A percentile compares a stretch with the other conserved stretches of the same genome.
These are phyloP conservation scores for Phytomonas sp. DNA, from an alignment of 208 protist genomes.

Conservation along the genomic window DNA sequence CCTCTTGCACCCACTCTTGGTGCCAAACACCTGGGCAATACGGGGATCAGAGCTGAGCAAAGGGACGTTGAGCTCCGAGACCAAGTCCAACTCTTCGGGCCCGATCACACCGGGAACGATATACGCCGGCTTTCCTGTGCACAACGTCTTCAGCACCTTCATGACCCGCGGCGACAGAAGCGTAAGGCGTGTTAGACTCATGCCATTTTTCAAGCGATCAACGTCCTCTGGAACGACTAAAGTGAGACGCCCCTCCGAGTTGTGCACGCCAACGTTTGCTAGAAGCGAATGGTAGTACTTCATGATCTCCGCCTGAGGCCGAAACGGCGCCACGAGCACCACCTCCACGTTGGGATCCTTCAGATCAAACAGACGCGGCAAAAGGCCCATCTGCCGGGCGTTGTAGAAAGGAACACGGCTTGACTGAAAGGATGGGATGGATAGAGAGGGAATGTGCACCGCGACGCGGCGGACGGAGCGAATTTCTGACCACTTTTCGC, in stretches of 20 bases:
- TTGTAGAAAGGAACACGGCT: slow-evolving; percentile 77
- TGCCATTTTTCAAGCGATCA: slow-evolving; percentile 40
- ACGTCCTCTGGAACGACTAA: slow-evolving; percentile 79
- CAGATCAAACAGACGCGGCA: slow-evolving; percentile 78
- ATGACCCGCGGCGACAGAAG: slow-evolving; percentile 70
- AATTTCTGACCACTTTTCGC: slow-evolving; percentile 51
- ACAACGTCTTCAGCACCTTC: slow-evolving; percentile 64
- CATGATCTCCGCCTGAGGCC: slow-evolving; percentile 67
- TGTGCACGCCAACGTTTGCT: slow-evolving; percentile 45
- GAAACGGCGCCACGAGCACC: slow-evolving; percentile 66
- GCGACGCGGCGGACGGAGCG: slow-evolving; percentile 45
- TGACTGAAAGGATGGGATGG: slow-evolving; percentile 66
- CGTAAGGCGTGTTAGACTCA: slow-evolving; percentile 73
- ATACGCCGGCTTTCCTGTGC: slow-evolving; percentile 58
- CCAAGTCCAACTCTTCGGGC: slow-evolving; percentile 78
- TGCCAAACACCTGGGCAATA: slow-evolving; percentile 73
- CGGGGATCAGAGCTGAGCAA: slow-evolving; percentile 72
- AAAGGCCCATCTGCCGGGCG: slow-evolving; percentile 63
- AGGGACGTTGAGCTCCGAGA: slow-evolving; percentile 73
- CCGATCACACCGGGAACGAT: slow-evolving; percentile 83
- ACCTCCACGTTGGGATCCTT: slow-evolving; percentile 74
- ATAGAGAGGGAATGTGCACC: slow-evolving; percentile 85
- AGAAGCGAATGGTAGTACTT: slow-evolving; percentile 76
- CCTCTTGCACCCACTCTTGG: slow-evolving; percentile 68
- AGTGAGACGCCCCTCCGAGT: slow-evolving; percentile 50